Percentiles rank a stretch among this genome's conserved stretches.
Evolutionary conservation across 495 filamentous ascomycete species (phyloP).

Genomic region (Penicillium simplicissimum): DNA sequence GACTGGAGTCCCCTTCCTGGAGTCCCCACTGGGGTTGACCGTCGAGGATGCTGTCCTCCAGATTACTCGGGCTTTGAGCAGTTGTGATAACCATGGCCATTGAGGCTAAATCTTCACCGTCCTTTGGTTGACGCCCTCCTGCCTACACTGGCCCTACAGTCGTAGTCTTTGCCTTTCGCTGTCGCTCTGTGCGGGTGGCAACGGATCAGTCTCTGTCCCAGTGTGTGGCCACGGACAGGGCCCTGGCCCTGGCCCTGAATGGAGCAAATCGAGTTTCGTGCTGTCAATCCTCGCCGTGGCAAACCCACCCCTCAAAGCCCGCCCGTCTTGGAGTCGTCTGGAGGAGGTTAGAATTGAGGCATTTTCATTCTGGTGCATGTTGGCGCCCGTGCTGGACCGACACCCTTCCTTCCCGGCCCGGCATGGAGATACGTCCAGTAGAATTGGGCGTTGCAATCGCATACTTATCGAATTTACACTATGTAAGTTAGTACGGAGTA

Average conservation of each 20-base stretch:
- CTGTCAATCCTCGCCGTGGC: slow-evolving; percentile 11
- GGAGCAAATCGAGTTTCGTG: not conserved
- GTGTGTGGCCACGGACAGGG: not conserved
- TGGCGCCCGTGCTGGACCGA: slow-evolving; percentile 10
- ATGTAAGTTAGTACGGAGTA: too few species aligned
- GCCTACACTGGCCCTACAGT: not conserved
- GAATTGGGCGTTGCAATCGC: not conserved
- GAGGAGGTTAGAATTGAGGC: slow-evolving; percentile 21
- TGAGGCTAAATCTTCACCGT: slow-evolving; percentile 4
- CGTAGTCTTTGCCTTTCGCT: not conserved
- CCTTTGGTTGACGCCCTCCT: not conserved
- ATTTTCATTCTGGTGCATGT: slow-evolving; percentile 25
- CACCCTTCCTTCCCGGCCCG: not conserved
- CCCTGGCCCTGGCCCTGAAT: not conserved
- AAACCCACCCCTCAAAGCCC: not conserved
- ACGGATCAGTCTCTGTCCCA: not conserved
- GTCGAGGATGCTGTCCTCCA: slow-evolving; percentile 4
- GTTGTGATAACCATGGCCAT: not conserved
- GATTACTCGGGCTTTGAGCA: slow-evolving; percentile 13
- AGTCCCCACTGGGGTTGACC: slow-evolving; percentile 7
- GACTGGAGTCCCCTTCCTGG: slow-evolving; percentile 5
- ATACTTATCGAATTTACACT: too few species aligned
- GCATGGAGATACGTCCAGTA: not conserved
- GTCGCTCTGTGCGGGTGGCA: slow-evolving; percentile 10
- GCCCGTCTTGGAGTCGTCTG: not conserved